A percentile compares a stretch with the other conserved stretches of the same genome.
Conservation (phyloP, 768 basidiomycete genomes). For the Daedaleopsis nitida region DNA sequence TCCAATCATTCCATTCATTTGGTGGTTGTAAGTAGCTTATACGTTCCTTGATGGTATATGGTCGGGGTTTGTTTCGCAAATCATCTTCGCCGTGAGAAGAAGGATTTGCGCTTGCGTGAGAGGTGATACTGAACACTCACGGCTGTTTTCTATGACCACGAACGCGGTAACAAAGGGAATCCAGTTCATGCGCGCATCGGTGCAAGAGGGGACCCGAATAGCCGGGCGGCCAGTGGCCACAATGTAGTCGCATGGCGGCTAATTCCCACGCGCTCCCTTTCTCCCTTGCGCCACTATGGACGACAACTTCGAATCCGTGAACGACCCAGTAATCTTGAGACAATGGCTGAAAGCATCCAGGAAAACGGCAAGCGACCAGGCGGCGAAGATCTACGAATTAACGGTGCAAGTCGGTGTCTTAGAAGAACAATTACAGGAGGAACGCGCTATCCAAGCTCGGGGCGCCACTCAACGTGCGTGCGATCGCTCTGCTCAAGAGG, state of each 20-base stretch:
- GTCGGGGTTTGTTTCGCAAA: background rate
- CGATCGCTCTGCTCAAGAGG: background rate
- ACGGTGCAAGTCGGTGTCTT: background rate
- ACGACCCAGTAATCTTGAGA: background rate
- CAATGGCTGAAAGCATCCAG: background rate
- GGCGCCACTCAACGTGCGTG: background rate
- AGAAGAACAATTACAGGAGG: background rate
- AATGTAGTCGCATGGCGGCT: background rate
- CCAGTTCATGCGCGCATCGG: background rate
- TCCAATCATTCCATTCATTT: background rate
- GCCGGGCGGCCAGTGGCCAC: background rate
- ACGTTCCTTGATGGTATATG: background rate
- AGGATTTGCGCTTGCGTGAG: background rate
- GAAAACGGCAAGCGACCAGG: background rate
- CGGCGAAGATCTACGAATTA: background rate
- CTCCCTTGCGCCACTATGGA: background rate
- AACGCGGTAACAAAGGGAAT: background rate
- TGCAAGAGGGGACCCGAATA: too few species aligned
- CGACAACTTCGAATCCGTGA: background rate
- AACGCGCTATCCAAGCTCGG: background rate
- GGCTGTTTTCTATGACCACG: background rate
- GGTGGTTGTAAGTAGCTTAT: background rate
- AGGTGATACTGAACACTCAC: background rate
- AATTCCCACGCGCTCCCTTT: background rate
- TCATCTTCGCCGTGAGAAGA: background rate